phyloP scores from a whole-genome alignment of 2,329 filamentous ascomycete genomes.

The Podosphaera fusca region DNA sequence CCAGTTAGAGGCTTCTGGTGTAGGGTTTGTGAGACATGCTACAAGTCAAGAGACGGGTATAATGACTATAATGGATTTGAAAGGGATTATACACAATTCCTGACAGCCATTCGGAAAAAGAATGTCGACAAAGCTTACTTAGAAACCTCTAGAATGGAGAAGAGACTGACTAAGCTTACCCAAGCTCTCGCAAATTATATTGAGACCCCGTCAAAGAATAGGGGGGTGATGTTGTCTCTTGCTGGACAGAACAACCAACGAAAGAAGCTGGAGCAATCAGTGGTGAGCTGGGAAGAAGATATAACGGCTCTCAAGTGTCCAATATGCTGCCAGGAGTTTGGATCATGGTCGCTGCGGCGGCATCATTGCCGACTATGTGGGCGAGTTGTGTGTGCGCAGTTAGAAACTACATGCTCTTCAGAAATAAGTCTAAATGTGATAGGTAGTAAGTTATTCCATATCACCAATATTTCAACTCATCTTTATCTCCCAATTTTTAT shows the following conservation, averaged over 20 bases:
- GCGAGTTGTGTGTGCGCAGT: constrained; percentile 76
- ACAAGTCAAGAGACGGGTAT: constrained; percentile 87
- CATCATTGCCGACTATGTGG: constrained; percentile 93
- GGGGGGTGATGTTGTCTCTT: constrained; percentile 28
- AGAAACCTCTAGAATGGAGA: constrained; percentile 76
- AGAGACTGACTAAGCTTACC: constrained; percentile 74
- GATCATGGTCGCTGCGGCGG: constrained; percentile 72
- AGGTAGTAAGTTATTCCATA: constrained; percentile 25
- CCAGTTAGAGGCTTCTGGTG: constrained; percentile 82
- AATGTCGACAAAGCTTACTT: constrained; percentile 67
- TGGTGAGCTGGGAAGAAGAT: constrained; percentile 93
- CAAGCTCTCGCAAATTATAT: constrained; percentile 57
- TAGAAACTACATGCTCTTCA: constrained; percentile 58
- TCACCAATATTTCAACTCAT: neutral
- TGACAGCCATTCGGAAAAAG: constrained; percentile 47
- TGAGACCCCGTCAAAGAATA: constrained; percentile 32
- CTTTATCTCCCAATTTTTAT: constrained; percentile 3
- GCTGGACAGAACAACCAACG: constrained; percentile 50
- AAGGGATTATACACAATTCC: constrained; percentile 48
- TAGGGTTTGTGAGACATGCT: constrained; percentile 94
- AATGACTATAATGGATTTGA: constrained; percentile 61
- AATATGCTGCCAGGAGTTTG: constrained; percentile 90
- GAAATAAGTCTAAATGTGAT: constrained; percentile 65
- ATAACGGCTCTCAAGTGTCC: constrained; percentile 58
- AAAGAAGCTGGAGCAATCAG: constrained; percentile 67